These are phyloP conservation scores for Iberis amara DNA, from an alignment of 441 rosid genomes.

Conservation along the genomic window DNA sequence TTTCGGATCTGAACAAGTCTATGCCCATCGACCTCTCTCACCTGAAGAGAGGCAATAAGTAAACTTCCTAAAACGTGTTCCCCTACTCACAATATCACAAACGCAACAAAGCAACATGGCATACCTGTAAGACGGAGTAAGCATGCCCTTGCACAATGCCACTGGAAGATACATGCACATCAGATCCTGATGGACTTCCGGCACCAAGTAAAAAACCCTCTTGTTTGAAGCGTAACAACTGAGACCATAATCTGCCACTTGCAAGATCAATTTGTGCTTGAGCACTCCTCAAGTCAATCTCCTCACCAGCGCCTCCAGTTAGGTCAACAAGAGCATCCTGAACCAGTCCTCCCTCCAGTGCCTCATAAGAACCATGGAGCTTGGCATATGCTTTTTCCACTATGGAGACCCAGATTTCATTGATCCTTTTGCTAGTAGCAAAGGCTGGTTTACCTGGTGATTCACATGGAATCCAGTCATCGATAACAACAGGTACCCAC, in stretches of 20 bases:
- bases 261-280: conserved; percentile 99
- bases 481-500: conserved; percentile 99
- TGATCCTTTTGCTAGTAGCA: conserved; percentile 90
- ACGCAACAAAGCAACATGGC: conserved; percentile 21
- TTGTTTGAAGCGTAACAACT: conserved; percentile 88
- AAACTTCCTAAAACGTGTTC: conserved; percentile 9
- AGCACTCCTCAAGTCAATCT: conserved; percentile 98
- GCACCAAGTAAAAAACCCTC: conserved; percentile 99
- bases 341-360: conserved; percentile 98
- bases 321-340: conserved; percentile 99
- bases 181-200: conserved; percentile 99
- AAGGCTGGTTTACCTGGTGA: conserved; percentile 95
- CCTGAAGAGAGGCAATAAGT: conserved; percentile 41
- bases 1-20: conserved; percentile 96
- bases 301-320: conserved; percentile 99
- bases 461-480: conserved; percentile 99
- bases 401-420: conserved; percentile 97
- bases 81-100: conserved; percentile 10
- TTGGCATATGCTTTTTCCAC: conserved; percentile 99
- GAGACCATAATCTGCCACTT: conserved; percentile 99
- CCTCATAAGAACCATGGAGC: conserved; percentile 98
- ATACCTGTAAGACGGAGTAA: conserved; percentile 92
- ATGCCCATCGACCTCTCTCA: conserved; percentile 97
- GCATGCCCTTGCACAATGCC: conserved; percentile 99
- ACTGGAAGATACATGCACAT: conserved; percentile 96